A percentile compares a stretch with the other conserved stretches of the same genome.
Conservation (phyloP, 495 filamentous ascomycete genomes). For the Pseudoneurospora amorphoporcata region DNA sequence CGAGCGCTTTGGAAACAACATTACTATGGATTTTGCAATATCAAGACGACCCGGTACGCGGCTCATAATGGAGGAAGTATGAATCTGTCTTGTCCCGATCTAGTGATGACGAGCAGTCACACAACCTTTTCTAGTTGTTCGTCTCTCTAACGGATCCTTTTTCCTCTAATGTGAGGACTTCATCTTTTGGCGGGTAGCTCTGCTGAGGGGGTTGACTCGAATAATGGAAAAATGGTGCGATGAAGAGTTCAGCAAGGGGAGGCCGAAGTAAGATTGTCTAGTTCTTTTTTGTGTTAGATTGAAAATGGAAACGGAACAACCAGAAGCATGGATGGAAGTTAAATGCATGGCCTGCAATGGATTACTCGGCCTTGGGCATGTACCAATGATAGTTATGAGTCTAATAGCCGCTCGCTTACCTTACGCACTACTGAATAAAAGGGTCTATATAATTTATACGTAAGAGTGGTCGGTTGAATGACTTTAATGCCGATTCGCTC, state of each 20-base stretch:
- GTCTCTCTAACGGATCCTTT: constrained; percentile 8
- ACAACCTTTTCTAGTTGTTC: constrained; percentile 10
- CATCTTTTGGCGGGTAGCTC: constrained; percentile 7
- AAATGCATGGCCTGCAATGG: constrained; percentile 23
- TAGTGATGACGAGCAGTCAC: constrained; percentile 18
- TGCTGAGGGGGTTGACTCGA: not conserved
- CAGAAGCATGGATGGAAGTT: constrained; percentile 4
- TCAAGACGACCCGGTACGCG: constrained; percentile 16
- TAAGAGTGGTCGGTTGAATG: not conserved
- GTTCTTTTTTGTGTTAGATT: constrained; percentile 11
- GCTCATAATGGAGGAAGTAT: constrained; percentile 10
- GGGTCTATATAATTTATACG: not conserved
- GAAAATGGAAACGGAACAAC: constrained; percentile 2
- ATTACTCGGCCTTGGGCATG: constrained; percentile 25
- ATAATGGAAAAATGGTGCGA: not conserved
- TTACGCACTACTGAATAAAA: not conserved
- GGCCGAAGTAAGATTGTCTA: not conserved
- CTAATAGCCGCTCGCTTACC: constrained; percentile 24
- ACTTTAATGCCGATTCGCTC: not conserved
- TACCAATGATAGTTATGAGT: constrained; percentile 22
- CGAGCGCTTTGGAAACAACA: constrained; percentile 50
- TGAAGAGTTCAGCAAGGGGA: not conserved
- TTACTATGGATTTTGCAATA: constrained; percentile 50
- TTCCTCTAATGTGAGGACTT: constrained; percentile 16
- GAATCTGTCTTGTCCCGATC: constrained; percentile 21